Percentiles rank a stretch among this genome's conserved stretches.
Conservation (phyloP, 2,329 filamentous ascomycete genomes). For the Cladosporium sp. region DNA sequence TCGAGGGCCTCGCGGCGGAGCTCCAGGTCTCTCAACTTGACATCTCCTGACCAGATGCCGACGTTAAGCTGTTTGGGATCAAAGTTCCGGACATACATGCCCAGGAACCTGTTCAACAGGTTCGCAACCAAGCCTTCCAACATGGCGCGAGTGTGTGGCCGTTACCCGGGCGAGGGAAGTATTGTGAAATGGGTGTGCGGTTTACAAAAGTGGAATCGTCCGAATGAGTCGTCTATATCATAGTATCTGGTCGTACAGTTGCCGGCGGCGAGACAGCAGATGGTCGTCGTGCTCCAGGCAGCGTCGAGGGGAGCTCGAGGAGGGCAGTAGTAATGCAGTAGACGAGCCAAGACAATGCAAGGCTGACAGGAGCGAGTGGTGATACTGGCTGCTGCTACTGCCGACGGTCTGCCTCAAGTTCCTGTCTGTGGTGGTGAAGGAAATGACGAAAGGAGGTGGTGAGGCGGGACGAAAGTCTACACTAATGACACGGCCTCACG, state of each 20-base stretch:
- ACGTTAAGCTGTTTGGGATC: conserved; percentile 97
- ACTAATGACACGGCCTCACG: background rate
- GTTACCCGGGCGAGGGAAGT: conserved; percentile 60
- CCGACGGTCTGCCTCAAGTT: background rate
- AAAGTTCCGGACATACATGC: conserved; percentile 99
- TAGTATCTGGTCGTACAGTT: background rate
- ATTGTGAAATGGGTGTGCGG: background rate
- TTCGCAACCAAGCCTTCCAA: conserved; percentile 95
- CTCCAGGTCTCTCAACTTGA: conserved; percentile 89
- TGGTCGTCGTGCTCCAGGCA: conserved; percentile 4
- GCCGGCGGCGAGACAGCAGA: background rate
- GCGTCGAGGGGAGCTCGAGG: background rate
- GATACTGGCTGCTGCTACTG: background rate
- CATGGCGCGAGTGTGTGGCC: conserved; percentile 66
- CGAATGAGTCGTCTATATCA: conserved; percentile 9
- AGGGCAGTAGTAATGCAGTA: background rate
- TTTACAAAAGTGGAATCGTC: background rate
- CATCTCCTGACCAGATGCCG: conserved; percentile 98
- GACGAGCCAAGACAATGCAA: background rate
- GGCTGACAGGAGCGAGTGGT: background rate
- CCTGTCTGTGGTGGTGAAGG: background rate
- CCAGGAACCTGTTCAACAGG: conserved; percentile 97
- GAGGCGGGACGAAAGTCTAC: background rate
- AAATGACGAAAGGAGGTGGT: background rate
- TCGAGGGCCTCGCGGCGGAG: conserved; percentile 92